Evolutionary conservation across 2,329 filamentous ascomycete genomes (phyloP).

Genomic region (Ilyonectria robusta): DNA sequence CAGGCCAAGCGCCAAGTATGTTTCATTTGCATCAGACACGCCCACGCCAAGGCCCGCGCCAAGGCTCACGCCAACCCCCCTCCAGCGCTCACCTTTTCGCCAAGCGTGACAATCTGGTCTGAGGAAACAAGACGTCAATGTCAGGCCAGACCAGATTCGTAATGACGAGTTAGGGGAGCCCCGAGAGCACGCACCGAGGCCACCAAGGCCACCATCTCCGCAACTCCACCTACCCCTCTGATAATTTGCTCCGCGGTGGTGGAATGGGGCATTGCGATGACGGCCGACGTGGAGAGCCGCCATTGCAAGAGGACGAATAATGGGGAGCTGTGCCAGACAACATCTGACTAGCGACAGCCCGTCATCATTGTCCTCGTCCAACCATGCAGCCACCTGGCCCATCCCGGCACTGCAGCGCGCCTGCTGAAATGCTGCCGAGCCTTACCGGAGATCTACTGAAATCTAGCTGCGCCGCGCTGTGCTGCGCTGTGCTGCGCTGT

Average conservation of each 20-base stretch:
- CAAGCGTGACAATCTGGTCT: not conserved
- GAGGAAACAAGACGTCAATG: conserved; percentile 11
- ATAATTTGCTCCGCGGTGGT: conserved; percentile 12
- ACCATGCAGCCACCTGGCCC: conserved; percentile 21
- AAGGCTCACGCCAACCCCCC: not conserved
- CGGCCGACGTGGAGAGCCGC: conserved; percentile 16
- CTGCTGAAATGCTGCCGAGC: conserved; percentile 15
- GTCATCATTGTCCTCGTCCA: conserved; percentile 20
- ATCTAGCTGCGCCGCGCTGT: not conserved
- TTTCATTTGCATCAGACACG: conserved; percentile 20
- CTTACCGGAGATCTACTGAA: conserved; percentile 3
- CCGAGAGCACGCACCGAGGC: not conserved
- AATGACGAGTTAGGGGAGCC: not conserved
- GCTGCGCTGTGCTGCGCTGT: not conserved
- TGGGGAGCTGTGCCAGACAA: conserved; percentile 4
- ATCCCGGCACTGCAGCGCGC: conserved; percentile 1
- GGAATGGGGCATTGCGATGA: conserved; percentile 17
- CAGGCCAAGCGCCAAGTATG: conserved; percentile 4
- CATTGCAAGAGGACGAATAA: conserved; percentile 2
- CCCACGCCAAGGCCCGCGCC: not conserved
- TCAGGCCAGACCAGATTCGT: conserved; percentile 5
- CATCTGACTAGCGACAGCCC: conserved; percentile 23
- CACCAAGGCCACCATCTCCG: conserved; percentile 10
- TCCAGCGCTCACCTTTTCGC: not conserved
- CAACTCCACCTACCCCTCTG: conserved; percentile 23